A percentile compares a stretch with the other conserved stretches of the same genome.
Evolutionary conservation across 1,284 basidiomycete genomes (phyloP).

Genomic region (Coniferiporia weirii): DNA sequence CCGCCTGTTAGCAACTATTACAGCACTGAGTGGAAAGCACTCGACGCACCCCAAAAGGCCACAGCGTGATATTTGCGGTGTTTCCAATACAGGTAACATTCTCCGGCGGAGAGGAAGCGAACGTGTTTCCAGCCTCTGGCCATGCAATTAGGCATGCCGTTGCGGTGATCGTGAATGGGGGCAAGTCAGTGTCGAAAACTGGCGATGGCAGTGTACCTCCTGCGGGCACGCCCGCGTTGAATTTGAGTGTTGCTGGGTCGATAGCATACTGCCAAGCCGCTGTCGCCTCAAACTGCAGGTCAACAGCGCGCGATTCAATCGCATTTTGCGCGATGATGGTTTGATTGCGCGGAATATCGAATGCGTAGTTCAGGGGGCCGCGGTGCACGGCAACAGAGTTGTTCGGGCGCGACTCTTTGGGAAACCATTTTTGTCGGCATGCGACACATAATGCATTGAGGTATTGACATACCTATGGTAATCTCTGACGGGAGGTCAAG

Average conservation of each 20-base stretch:
- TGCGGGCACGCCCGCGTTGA: constrained; percentile 35
- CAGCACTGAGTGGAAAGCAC: neutral
- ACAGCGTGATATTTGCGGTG: constrained; percentile 41
- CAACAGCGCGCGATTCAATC: constrained; percentile 44
- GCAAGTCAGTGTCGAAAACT: constrained; percentile 48
- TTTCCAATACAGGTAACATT: constrained; percentile 41
- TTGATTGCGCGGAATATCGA: constrained; percentile 40
- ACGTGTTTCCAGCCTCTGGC: constrained; percentile 44
- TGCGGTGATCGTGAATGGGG: constrained; percentile 46
- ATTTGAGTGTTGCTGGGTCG: constrained; percentile 45
- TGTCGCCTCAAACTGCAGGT: constrained; percentile 48
- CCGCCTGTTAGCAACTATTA: neutral
- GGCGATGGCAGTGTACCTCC: constrained; percentile 43
- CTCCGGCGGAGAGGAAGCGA: constrained; percentile 44
- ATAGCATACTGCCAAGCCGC: constrained; percentile 51
- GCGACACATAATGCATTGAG: neutral
- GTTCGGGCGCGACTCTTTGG: constrained; percentile 44
- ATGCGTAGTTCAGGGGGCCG: constrained; percentile 54
- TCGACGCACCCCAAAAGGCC: constrained; percentile 47
- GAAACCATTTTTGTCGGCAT: neutral
- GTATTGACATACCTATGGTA: constrained; percentile 35
- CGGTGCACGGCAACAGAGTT: constrained; percentile 51
- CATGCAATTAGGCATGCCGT: constrained; percentile 48
- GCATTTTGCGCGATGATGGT: constrained; percentile 41
- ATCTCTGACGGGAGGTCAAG: constrained; percentile 46